Evolutionary conservation across 148 eudicot genomes (phyloP), one percentile per base, ranked within the genome.

Genomic region (Arbutus unedo): DNA sequence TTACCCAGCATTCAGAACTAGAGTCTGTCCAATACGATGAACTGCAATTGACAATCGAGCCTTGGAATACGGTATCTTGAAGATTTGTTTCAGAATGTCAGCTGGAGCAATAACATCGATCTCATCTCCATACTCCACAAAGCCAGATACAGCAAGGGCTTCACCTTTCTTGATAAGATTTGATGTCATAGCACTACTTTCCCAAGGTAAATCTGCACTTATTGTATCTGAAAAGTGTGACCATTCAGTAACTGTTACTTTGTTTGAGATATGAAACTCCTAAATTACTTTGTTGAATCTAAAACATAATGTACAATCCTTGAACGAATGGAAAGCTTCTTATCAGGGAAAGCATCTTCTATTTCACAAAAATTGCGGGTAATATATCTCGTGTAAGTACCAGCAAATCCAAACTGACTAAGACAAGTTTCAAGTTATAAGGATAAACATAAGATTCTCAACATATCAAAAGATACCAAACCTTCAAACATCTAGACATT

Each of bases 31-130:
- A 84, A 96, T 88, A 81, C 99, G 99, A 78, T 90, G 97, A 79
- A 96, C 99, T n/a, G 97, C 98, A 85, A 96, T 87, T 23, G 99
- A 96, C 71, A 96, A 80, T 66, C 96, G 91, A 77, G 95, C 90
- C 88, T 90, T 94, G 72, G 99, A 90, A 88, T 96, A 94, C 49
- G 99, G 99, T 88, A 96, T 94, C 85, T 94, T 94, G 84, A 96
- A 96, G 79, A 94, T 93, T 90, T 96, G 99, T 90, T 96, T 96
- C 79, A 96, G 74, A 87, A 96, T 89, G 83, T 96, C 95, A 84
- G 97, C 94, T 50, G 99, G 99, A 73, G 98, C 99, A 82, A 96
- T 96, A 50, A 96, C 92, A 91, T 96, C 99, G 74, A 94, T 89
- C 81, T 93, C 97, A 84, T 96, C 98, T 76, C 93, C 98, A 90